These are phyloP conservation scores for Yarrowia hollandica DNA, from an alignment of 805 yeast genomes.

Conservation along the genomic window DNA sequence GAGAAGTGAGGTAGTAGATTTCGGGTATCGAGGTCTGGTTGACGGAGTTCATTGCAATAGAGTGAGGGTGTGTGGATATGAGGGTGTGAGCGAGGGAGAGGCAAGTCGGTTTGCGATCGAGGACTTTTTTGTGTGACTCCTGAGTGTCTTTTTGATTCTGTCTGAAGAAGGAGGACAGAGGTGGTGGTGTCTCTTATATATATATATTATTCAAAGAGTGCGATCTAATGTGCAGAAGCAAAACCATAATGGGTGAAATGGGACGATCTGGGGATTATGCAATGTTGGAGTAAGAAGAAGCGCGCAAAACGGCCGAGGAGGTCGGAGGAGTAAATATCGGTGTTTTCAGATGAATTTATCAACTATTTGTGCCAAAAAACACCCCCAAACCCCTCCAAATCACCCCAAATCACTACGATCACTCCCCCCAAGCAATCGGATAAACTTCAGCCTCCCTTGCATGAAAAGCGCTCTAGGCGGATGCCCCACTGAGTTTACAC, in stretches of 20 bases:
- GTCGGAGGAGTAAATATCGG: too few relatives aligned
- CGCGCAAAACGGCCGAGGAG: too few relatives aligned
- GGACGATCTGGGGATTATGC: conserved; percentile 23
- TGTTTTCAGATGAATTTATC: too few relatives aligned
- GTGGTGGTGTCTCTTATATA: too few relatives aligned
- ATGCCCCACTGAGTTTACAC: too few relatives aligned
- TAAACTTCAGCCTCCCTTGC: conserved; percentile 11
- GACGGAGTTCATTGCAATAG: neutral
- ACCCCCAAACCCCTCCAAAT: neutral
- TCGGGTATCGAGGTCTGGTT: conserved; percentile 41
- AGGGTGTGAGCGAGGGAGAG: too few relatives aligned
- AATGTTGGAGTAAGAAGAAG: neutral
- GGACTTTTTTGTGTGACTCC: too few relatives aligned
- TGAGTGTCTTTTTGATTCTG: too few relatives aligned
- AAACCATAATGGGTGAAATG: neutral
- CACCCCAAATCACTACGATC: too few relatives aligned
- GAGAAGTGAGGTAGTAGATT: conserved; percentile 63
- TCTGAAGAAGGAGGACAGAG: neutral
- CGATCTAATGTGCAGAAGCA: neutral
- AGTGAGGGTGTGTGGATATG: neutral
- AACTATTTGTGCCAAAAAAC: too few relatives aligned
- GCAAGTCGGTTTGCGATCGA: too few relatives aligned
- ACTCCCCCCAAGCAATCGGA: neutral
- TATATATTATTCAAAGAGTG: neutral
- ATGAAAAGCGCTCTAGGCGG: neutral